Evolutionary conservation across 2,329 filamentous ascomycete species (phyloP), one percentile per base, ranked within the genome.

Genomic region (Fusarium compactum): DNA sequence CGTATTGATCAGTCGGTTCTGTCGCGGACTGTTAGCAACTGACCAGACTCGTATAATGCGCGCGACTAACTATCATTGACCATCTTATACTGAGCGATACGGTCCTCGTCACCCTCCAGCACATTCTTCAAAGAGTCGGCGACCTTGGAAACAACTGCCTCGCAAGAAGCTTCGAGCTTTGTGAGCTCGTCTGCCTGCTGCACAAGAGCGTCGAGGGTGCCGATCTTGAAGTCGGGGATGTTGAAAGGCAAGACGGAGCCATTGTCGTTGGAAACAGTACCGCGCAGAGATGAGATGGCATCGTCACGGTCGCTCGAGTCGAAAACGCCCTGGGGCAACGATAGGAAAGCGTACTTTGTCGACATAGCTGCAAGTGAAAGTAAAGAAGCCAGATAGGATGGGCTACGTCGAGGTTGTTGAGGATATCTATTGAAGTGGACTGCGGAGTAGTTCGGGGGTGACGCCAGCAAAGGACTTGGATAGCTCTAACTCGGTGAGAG

Each of bases 1-100:
- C 85, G 79, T 98, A 99, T 79, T 95, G 92, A 76, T 98, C 95
- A 65, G 95, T 94, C n/a, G 96, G 95, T 81, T 97, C 95, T 98
- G 79, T 38, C 61, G 66, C 30, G 11, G 69, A 67, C 41, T 41
- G 72, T 80, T 71, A 81, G 75, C 58, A 54, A 47, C 48, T 38
- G 29, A 32, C 40, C n/a, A 40, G 25, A 20, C 29, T 25, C 10
- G n/a, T 20, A 27, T 25, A 41, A 27, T 43, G 24, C 32, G 55
- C 63, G 45, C 63, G 52, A 76, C 92, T 80, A 84, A 97, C 94
- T 97, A 78, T 98, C 94, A 78, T 97, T 97, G 80, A 98, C 95
- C 77, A 91, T 92, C 86, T 97, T 97, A 83, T 97, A 94, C 80
- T 94, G 89, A 56, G 90, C 87, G 63, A 94, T 89, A 83, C 94